Conservation (phyloP, 2,329 filamentous ascomycete species). For the Beauveria bassiana region DNA sequence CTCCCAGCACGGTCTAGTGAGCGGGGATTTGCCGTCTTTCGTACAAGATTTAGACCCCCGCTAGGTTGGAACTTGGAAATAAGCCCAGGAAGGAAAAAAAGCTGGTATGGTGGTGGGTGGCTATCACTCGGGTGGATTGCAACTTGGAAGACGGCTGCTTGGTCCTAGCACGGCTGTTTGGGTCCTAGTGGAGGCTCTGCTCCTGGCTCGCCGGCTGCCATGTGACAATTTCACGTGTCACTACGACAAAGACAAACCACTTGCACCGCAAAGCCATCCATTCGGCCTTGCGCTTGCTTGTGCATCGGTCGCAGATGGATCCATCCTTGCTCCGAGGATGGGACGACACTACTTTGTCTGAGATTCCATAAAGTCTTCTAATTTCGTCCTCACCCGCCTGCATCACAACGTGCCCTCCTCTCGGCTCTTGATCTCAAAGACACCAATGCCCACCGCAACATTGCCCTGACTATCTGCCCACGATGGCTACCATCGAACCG, state of each 20-base stretch:
- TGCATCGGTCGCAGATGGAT: slow-evolving; percentile 12
- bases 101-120: neutral
- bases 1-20: neutral
- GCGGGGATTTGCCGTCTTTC: slow-evolving; percentile 8
- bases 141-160: slow-evolving; percentile 2
- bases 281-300: slow-evolving; percentile 9
- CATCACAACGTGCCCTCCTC: slow-evolving; percentile 8
- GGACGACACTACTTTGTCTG: slow-evolving; percentile 10
- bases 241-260: slow-evolving; percentile 6
- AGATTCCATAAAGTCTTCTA: slow-evolving; percentile 6
- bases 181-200: neutral
- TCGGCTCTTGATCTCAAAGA: slow-evolving; percentile 8
- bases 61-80: neutral
- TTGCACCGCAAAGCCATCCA: neutral
- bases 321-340: slow-evolving; percentile 13
- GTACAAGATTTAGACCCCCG: neutral
- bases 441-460: slow-evolving; percentile 23
- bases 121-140: neutral
- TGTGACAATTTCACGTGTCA: slow-evolving; percentile 14
- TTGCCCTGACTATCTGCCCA: slow-evolving; percentile 25
- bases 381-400: neutral
- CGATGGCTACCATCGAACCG: slow-evolving; percentile 60
- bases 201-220: slow-evolving; percentile 2
- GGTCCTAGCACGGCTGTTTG: neutral
- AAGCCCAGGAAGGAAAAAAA: neutral